Percentiles rank a stretch among this genome's conserved stretches.
These are phyloP conservation scores for Aspergillus sp. DNA, from an alignment of 2,329 filamentous ascomycete genomes.

Conservation along the genomic window DNA sequence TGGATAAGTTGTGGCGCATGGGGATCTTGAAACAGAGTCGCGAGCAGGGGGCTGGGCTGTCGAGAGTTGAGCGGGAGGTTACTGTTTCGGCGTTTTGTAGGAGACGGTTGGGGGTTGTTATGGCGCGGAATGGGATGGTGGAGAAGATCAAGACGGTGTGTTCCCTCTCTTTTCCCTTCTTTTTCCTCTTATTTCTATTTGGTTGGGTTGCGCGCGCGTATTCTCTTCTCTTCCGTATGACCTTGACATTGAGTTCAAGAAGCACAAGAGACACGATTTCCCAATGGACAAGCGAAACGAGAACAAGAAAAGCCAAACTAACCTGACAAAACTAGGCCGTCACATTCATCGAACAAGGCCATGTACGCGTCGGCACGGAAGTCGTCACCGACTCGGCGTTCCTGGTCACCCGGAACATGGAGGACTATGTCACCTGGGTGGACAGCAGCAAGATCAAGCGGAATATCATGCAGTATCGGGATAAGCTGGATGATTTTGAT, in stretches of 20 bases:
- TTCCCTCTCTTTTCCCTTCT: slow-evolving; percentile 7
- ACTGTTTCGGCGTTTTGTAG: slow-evolving; percentile 89
- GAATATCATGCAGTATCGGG: slow-evolving; percentile 90
- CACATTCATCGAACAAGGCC: slow-evolving; percentile 90
- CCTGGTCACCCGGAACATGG: slow-evolving; percentile 82
- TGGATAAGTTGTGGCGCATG: slow-evolving; percentile 92
- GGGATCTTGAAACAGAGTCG: slow-evolving; percentile 74
- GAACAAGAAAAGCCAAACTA: too few relatives aligned
- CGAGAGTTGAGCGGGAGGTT: slow-evolving; percentile 76
- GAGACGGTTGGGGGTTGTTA: slow-evolving; percentile 80
- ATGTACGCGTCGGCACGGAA: slow-evolving; percentile 87
- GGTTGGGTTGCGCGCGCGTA: too few relatives aligned
- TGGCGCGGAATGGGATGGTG: slow-evolving; percentile 88
- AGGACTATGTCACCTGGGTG: slow-evolving; percentile 96
- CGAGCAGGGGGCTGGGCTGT: slow-evolving; percentile 70
- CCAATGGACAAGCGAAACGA: too few relatives aligned
- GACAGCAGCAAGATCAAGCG: slow-evolving; percentile 96
- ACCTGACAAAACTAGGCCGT: slow-evolving; percentile 34
- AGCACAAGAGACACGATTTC: too few relatives aligned
- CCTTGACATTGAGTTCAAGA: neutral
- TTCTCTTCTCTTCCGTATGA: neutral
- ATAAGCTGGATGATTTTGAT: slow-evolving; percentile 95
- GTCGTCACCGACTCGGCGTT: slow-evolving; percentile 88
- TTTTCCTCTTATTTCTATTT: neutral
- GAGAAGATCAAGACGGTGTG: slow-evolving; percentile 78